Conservation (phyloP, 192 early-diverging fungal species). For the Rhizophagus clarus region DNA sequence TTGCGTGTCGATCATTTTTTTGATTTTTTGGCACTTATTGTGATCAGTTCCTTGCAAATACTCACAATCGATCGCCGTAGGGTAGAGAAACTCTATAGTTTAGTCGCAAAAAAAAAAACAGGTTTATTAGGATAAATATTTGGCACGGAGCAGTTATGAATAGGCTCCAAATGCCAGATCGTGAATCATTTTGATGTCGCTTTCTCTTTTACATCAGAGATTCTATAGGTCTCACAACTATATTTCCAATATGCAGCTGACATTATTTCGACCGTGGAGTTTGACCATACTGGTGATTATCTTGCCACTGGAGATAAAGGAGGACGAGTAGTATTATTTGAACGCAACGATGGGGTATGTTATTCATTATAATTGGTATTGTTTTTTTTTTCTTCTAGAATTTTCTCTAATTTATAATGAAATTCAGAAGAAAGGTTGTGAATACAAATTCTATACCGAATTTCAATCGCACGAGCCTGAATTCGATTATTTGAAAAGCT, state of each 20-base stretch:
- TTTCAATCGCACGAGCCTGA: constrained; percentile 99
- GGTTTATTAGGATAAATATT: background rate
- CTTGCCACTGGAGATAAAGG: constrained; percentile 98
- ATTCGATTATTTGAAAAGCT: constrained; percentile 98
- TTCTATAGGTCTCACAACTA: constrained; percentile 31
- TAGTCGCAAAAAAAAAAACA: background rate
- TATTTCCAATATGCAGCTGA: constrained; percentile 69
- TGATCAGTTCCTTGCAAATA: background rate
- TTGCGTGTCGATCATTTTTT: background rate
- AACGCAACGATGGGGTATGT: constrained; percentile 94
- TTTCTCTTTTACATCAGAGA: constrained; percentile 29
- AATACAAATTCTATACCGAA: constrained; percentile 99
- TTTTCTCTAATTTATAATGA: background rate
- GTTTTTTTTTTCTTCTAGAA: constrained; percentile 12
- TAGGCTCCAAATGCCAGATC: constrained; percentile 11
- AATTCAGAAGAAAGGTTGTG: constrained; percentile 95
- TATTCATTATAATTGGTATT: background rate
- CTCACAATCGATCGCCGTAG: background rate
- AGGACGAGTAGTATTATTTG: constrained; percentile 97
- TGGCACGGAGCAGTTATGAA: background rate
- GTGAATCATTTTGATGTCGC: constrained; percentile 33
- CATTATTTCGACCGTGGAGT: constrained; percentile 98
- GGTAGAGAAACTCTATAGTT: background rate
- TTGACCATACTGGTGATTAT: constrained; percentile 96
- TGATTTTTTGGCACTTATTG: background rate